Base-by-base conservation (phyloP, 2,329 filamentous ascomycete species). In the Thyridium curvatum region DNA sequence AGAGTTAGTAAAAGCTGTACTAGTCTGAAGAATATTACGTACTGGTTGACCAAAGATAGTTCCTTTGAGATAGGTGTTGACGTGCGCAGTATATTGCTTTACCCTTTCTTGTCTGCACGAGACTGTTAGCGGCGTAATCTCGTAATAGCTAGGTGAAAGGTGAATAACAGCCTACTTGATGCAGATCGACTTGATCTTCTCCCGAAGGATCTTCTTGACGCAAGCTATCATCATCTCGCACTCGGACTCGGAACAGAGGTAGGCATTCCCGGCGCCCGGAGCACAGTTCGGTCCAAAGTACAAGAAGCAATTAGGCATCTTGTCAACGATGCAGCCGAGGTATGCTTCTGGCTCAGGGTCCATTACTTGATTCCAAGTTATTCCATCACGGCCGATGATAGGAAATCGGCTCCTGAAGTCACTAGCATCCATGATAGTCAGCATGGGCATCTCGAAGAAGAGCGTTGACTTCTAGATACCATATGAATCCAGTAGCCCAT, bases 401-500 rank as follows among this genome's bases (percentile, higher is more conserved):
- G 44, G 39, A 12, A 46, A 46, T 9, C 35, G n/a, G 14, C 35
- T 37, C 8, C 35, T 29, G 21, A 37, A 29, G 16, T 18, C 30
- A 14, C 52, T 51, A 35, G 49, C 6, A 34, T 18, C 6, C 6
- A 26, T 10, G 6, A 6, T 10, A 6, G 21, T 26, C 21, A 26
- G 21, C 21, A 26, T 26, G 21, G 6, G 21, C 10, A 26, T 26
- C 21, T 10, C 6, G 21, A 26, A 10, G 10, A 26, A 26, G 6
- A 6, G 10, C 21, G 10, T 26, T 26, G 6, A 26, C 6, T 6
- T 26, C 4, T 7, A 12, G 16, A 29, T 39, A 47, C 10, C 52
- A 52, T 35, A 52, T 47, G 38, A 54, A 56, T 12, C 54, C 52
- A 2, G 51, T 56, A 14, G 54, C 55, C 17, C 49, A 49, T 7